Evolutionary conservation across 1,139 yeast species (phyloP).

Genomic region (Geotrichum aggregatum): DNA sequence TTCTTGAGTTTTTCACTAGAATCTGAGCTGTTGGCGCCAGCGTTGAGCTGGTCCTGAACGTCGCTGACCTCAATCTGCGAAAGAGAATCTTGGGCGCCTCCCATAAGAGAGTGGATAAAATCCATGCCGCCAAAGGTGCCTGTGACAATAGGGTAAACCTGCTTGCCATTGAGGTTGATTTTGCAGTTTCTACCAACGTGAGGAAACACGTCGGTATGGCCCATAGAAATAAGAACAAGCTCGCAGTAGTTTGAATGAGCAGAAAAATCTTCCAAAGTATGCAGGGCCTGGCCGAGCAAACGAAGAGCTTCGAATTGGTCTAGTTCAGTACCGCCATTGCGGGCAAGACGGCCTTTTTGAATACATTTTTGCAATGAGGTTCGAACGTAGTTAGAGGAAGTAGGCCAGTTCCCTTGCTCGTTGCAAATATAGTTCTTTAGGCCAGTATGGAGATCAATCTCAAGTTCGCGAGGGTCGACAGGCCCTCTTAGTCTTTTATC

Average conservation of each 20-base stretch:
- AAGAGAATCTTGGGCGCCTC: constrained; percentile 32
- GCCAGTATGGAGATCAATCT: constrained; percentile 30
- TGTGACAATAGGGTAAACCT: constrained; percentile 31
- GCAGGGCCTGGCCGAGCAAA: constrained; percentile 31
- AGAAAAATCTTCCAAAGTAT: constrained; percentile 30
- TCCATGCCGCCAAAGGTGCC: constrained; percentile 33
- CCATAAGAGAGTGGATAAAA: constrained; percentile 30
- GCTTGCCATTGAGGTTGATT: constrained; percentile 27
- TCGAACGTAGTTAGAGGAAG: constrained; percentile 28
- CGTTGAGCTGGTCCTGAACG: constrained; percentile 21
- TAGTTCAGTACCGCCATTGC: constrained; percentile 17
- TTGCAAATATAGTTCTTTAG: constrained; percentile 31
- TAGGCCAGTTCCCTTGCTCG: constrained; percentile 31
- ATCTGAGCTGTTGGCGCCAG: constrained; percentile 10
- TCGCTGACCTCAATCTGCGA: constrained; percentile 27
- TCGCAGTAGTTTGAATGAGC: constrained; percentile 31
- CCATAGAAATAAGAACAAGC: constrained; percentile 28
- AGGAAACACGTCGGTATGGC: constrained; percentile 29
- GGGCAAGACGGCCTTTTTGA: constrained; percentile 26
- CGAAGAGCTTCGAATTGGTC: constrained; percentile 28
- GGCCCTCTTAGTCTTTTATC: constrained; percentile 29
- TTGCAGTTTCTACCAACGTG: constrained; percentile 29
- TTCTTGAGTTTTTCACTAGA: constrained; percentile 18
- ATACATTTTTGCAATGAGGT: constrained; percentile 26
- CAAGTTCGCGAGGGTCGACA: constrained; percentile 28